A percentile compares a stretch with the other conserved stretches of the same genome.
Evolutionary conservation across 169 alveolate genomes (phyloP).

Genomic region (Plasmodium vivax): DNA sequence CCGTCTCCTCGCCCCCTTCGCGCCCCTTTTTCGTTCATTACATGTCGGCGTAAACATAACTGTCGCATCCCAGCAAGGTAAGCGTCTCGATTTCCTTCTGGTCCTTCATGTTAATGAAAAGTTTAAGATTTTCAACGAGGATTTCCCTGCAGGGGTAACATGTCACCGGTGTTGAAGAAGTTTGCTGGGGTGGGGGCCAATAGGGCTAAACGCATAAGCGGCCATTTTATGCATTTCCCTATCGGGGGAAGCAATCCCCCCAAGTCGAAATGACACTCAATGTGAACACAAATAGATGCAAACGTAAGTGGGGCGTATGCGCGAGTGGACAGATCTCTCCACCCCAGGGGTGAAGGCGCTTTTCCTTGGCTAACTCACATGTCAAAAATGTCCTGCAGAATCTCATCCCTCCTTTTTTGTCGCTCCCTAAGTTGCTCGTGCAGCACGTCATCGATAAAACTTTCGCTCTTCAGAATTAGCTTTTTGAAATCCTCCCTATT

Average conservation of each 20-base stretch:
- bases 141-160: conserved; percentile 48
- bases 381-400: conserved; percentile 73
- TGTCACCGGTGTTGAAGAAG: neutral
- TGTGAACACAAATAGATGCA: neutral
- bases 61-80: conserved; percentile 67
- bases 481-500: conserved; percentile 46
- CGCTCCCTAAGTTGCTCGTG: conserved; percentile 61
- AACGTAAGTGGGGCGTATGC: neutral
- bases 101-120: conserved; percentile 44
- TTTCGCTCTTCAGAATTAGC: conserved; percentile 67
- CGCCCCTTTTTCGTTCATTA: conserved; percentile 2
- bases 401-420: conserved; percentile 70
- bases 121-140: conserved; percentile 51
- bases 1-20: neutral
- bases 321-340: neutral
- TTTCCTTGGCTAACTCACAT: conserved; percentile 22
- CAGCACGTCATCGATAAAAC: conserved; percentile 71
- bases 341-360: neutral
- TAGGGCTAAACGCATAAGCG: neutral
- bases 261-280: neutral
- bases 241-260: neutral
- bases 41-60: conserved; percentile 75
- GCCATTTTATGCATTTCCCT: neutral
- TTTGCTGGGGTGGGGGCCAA: neutral
- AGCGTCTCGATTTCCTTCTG: conserved; percentile 68